Conservation (phyloP, 2,329 filamentous ascomycete genomes). For the Hortaea sp. region DNA sequence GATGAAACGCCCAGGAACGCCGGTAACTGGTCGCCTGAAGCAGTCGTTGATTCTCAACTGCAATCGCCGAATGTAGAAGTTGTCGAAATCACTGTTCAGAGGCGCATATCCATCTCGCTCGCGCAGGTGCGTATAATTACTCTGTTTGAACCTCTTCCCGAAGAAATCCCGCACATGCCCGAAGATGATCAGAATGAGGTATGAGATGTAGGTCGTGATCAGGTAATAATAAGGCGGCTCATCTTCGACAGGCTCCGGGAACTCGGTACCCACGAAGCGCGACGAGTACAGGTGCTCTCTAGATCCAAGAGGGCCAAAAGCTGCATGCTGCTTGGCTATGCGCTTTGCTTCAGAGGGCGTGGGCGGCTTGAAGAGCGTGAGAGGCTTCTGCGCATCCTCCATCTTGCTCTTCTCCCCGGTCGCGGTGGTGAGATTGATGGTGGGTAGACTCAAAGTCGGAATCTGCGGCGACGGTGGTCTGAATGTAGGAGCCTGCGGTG, state of each 20-base stretch:
- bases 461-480: constrained; percentile 56
- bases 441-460: constrained; percentile 69
- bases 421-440: constrained; percentile 82
- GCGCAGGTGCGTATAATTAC: constrained; percentile 76
- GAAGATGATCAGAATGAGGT: constrained; percentile 88
- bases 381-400: constrained; percentile 58
- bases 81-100: constrained; percentile 96
- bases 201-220: constrained; percentile 96
- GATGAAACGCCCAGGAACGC: constrained; percentile 88
- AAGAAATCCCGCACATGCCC: constrained; percentile 97
- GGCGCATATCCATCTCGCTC: constrained; percentile 83
- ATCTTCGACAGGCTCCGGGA: constrained; percentile 79
- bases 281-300: constrained; percentile 80
- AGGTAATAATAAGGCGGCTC: constrained; percentile 96
- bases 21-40: constrained; percentile 84
- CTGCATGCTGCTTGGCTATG: constrained; percentile 69
- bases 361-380: constrained; percentile 79
- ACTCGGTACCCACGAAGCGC: constrained; percentile 69
- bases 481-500: constrained; percentile 45
- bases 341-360: constrained; percentile 71
- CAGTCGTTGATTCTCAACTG: constrained; percentile 96
- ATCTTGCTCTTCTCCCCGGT: constrained; percentile 62
- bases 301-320: constrained; percentile 79
- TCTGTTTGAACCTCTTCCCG: constrained; percentile 83
- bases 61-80: constrained; percentile 87